Percentiles rank a stretch among this genome's conserved stretches.
Evolutionary conservation across 352 stramenopile species (phyloP).

Genomic region (Phytopythium montanum): DNA sequence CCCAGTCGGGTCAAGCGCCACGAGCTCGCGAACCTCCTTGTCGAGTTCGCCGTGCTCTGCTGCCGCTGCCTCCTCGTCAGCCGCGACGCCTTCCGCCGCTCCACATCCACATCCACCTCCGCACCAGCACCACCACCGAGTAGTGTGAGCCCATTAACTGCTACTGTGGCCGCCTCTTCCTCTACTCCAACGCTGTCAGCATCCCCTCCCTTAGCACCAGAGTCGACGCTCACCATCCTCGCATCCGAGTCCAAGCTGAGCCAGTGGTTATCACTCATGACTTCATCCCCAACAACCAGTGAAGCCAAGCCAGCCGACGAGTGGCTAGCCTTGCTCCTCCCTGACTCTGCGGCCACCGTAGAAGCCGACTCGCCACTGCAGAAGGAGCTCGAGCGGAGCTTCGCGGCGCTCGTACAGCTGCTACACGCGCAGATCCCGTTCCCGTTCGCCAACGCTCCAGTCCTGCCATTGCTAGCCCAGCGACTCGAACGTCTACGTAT

Average conservation of each 20-base stretch:
- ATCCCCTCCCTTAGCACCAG: background rate
- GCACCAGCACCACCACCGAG: background rate
- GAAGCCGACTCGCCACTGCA: conserved; percentile 47
- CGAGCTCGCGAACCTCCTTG: conserved; percentile 48
- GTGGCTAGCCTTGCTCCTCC: background rate
- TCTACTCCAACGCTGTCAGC: background rate
- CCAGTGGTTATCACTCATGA: background rate
- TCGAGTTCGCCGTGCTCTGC: conserved; percentile 54
- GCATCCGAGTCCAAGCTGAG: background rate
- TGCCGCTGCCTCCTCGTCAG: conserved; percentile 58
- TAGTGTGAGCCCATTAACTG: background rate
- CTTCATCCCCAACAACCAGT: background rate
- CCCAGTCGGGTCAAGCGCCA: conserved; percentile 32
- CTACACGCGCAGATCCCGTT: conserved; percentile 28
- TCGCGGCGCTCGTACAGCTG: conserved; percentile 42
- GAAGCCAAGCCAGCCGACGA: background rate
- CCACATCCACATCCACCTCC: background rate
- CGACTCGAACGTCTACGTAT: conserved; percentile 21
- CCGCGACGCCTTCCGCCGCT: conserved; percentile 46
- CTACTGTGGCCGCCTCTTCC: background rate
- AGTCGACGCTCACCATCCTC: background rate
- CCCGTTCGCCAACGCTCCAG: conserved; percentile 19
- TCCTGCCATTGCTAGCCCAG: conserved; percentile 25
- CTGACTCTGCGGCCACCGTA: background rate
- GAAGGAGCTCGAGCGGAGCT: conserved; percentile 67